Evolutionary conservation across 345 rosid species (phyloP), one percentile per base, ranked within the genome.

Genomic region (Noccaea bulbosa): DNA sequence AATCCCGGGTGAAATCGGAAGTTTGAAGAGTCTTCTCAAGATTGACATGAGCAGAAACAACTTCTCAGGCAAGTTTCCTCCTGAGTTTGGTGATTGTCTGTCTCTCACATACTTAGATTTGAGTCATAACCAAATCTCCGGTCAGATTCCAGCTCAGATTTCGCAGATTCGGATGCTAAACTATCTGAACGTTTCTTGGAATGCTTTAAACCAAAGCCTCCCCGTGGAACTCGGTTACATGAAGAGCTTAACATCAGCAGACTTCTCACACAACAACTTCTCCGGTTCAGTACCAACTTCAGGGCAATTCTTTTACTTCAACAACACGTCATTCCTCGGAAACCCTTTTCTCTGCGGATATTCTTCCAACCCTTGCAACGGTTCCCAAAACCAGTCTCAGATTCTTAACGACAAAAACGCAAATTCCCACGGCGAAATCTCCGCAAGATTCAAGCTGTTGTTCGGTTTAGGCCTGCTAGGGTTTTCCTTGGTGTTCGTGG

Each of bases 331-430:
- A 48, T 93, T 89, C 65, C 78, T 80, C 0, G 97, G 93, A 5
- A 93, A 93, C 70, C 93, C 97, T 77, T 84, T 79, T 56, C 98
- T 93, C 45, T 93, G 98, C 54, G 96, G 91, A n/a, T 73, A 85
- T 52, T 74, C 84, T 78, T 80, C 79, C 37, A 83, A 82, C 70
- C 85, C 88, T 8, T 91, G 97, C 81, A 82, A 80, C 50, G 71
- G 73, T 46, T 73, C 83, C 32, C 80, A 70, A 17, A 58, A 47
- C 58, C 75, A 69, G 9, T 71, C 83, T 57, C 75, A 70, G 61
- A 62, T 75, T 16, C 70, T 63, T 15, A 72, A 67, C 61, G 71
- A 78, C 45, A 65, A 64, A 9, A 75, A 79, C 32, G 65, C 49
- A 30, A 68, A 38, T 11, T 70, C 84, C 35, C 76, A 43, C 5